Conservation (phyloP, 1,284 basidiomycete species). For the Cryptococcus maquisensis region DNA sequence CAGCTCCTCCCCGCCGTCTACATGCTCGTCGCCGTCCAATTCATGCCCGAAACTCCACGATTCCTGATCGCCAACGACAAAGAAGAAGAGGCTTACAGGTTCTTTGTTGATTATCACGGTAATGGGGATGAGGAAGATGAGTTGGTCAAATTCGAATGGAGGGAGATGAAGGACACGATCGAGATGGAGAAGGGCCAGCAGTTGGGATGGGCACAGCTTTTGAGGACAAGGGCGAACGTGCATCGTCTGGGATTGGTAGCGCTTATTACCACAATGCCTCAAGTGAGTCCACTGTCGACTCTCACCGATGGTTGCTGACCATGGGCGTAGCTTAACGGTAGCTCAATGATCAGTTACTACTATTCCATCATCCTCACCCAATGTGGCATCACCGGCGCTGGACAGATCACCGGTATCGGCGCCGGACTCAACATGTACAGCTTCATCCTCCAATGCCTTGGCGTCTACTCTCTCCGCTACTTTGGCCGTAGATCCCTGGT, state of each 20-base stretch:
- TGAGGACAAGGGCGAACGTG: slow-evolving; percentile 8
- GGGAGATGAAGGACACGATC: slow-evolving; percentile 69
- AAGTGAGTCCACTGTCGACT: not conserved
- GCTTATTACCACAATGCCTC: slow-evolving; percentile 18
- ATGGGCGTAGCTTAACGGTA: slow-evolving; percentile 7
- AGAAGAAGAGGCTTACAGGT: slow-evolving; percentile 64
- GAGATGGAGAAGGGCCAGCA: slow-evolving; percentile 54
- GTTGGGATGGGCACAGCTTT: slow-evolving; percentile 8
- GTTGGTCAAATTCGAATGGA: slow-evolving; percentile 66
- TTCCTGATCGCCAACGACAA: slow-evolving; percentile 22
- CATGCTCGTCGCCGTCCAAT: slow-evolving; percentile 14
- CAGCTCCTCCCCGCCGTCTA: slow-evolving; percentile 16
- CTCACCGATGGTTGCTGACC: too few species aligned
- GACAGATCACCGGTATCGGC: slow-evolving; percentile 17
- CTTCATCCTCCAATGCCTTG: slow-evolving; percentile 11
- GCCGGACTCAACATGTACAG: slow-evolving; percentile 16
- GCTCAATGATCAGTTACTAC: slow-evolving; percentile 16
- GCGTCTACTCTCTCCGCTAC: slow-evolving; percentile 6
- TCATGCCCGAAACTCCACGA: slow-evolving; percentile 29
- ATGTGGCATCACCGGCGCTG: slow-evolving; percentile 16
- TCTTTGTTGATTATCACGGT: slow-evolving; percentile 73
- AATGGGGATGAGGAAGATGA: slow-evolving; percentile 58
- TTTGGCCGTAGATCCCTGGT: slow-evolving; percentile 13
- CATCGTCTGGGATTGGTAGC: slow-evolving; percentile 11
- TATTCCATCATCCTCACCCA: slow-evolving; percentile 13